A percentile compares a stretch with the other conserved stretches of the same genome.
Conservation (phyloP, 2,329 filamentous ascomycete genomes). For the Botrytis pseudocinerea region DNA sequence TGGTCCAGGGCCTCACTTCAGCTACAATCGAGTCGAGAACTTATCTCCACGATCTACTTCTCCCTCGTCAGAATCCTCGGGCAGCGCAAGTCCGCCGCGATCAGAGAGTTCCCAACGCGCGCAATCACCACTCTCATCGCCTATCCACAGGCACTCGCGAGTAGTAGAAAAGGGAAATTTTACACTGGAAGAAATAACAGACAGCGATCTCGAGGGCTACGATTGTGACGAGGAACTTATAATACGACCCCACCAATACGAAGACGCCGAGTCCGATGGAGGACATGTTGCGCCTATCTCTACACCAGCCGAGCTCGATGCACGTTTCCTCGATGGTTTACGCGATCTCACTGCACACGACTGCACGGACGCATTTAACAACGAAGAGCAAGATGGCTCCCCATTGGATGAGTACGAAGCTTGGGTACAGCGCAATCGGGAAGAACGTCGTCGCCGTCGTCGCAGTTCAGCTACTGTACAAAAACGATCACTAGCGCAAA, state of each 20-base stretch:
- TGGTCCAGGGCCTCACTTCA: conserved; percentile 41
- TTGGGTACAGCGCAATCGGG: conserved; percentile 33
- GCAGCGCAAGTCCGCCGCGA: conserved; percentile 33
- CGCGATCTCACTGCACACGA: conserved; percentile 33
- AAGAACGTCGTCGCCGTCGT: conserved; percentile 37
- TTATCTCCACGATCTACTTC: conserved; percentile 46
- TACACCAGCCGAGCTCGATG: conserved; percentile 30
- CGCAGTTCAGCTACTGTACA: conserved; percentile 38
- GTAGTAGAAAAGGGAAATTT: conserved; percentile 37
- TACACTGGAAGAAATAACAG: conserved; percentile 39
- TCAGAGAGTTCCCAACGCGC: conserved; percentile 35
- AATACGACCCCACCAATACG: conserved; percentile 39
- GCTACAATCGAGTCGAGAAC: conserved; percentile 42
- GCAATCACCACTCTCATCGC: conserved; percentile 25
- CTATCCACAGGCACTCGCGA: conserved; percentile 17
- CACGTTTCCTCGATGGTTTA: conserved; percentile 29
- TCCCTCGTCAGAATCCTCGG: conserved; percentile 32
- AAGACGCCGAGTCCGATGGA: conserved; percentile 40
- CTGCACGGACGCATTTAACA: not conserved
- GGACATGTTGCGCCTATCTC: conserved; percentile 30
- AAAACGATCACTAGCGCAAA: conserved; percentile 40
- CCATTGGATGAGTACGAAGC: conserved; percentile 32
- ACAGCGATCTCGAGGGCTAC: conserved; percentile 37
- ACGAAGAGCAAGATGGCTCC: conserved; percentile 23
- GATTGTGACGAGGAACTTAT: conserved; percentile 38